A percentile compares a stretch with the other conserved stretches of the same genome.
These are phyloP conservation scores for Monosporozyma aerobia DNA, from an alignment of 805 yeast genomes.

Conservation along the genomic window DNA sequence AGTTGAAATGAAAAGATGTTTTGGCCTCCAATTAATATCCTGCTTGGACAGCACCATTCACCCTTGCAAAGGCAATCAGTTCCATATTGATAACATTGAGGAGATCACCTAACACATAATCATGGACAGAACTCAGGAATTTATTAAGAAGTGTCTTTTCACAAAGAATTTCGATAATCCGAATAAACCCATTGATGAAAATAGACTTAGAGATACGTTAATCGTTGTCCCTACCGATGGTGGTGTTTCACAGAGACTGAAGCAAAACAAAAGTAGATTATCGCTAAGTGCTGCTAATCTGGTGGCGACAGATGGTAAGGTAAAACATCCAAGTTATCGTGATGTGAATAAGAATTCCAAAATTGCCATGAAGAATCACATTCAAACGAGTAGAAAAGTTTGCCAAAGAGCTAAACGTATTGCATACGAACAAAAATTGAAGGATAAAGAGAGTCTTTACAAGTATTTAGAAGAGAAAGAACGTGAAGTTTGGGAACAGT, in stretches of 20 bases:
- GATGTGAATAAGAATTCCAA: constrained; percentile 26
- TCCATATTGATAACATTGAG: too few species aligned
- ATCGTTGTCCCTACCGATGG: constrained; percentile 31
- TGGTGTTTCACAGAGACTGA: constrained; percentile 17
- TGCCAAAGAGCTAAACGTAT: constrained; percentile 22
- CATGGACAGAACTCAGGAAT: constrained; percentile 26
- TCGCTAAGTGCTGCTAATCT: constrained; percentile 9
- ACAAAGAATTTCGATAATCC: constrained; percentile 24
- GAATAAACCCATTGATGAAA: constrained; percentile 26
- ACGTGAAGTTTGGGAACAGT: constrained; percentile 11
- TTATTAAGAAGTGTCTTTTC: constrained; percentile 23
- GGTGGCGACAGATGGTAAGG: neutral
- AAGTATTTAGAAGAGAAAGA: constrained; percentile 17
- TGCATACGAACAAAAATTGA: constrained; percentile 12
- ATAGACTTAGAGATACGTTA: constrained; percentile 25
- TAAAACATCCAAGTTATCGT: constrained; percentile 19
- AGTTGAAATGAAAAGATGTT: neutral
- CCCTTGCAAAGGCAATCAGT: too few species aligned
- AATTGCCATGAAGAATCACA: constrained; percentile 22
- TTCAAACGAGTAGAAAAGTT: constrained; percentile 16
- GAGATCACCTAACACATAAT: neutral
- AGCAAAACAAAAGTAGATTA: constrained; percentile 13
- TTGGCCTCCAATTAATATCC: neutral
- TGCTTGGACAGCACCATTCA: neutral
- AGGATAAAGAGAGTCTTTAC: constrained; percentile 14